Conservation (phyloP, 352 stramenopile genomes). For the Pythium rishiriense region DNA sequence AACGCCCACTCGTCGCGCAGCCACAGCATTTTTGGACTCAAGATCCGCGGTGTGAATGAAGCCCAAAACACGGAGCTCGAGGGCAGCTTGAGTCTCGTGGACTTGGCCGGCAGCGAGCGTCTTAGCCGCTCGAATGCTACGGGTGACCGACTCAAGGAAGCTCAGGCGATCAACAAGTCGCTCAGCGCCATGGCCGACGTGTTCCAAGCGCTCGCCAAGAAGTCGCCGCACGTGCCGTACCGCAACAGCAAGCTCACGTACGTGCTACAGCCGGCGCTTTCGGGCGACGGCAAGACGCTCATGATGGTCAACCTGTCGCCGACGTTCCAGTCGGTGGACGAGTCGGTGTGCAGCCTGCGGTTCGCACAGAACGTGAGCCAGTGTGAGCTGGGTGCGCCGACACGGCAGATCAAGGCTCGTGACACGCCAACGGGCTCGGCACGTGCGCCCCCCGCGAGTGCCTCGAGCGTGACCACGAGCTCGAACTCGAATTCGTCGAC, state of each 20-base stretch:
- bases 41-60: constrained; percentile 87
- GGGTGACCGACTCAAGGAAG: constrained; percentile 94
- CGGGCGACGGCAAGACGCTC: constrained; percentile 98
- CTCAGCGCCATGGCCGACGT: constrained; percentile 98
- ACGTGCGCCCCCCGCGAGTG: constrained; percentile 14
- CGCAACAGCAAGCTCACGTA: constrained; percentile 99
- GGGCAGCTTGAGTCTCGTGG: constrained; percentile 93
- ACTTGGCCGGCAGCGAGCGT: constrained; percentile 96
- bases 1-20: constrained; percentile 97
- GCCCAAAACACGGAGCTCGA: constrained; percentile 90
- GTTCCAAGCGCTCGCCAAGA: constrained; percentile 97
- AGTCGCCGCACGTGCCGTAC: constrained; percentile 96
- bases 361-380: constrained; percentile 98
- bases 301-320: constrained; percentile 99
- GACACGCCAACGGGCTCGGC: constrained; percentile 16
- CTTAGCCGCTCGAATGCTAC: constrained; percentile 92
- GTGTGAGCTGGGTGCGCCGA: constrained; percentile 96
- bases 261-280: constrained; percentile 97
- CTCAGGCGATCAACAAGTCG: constrained; percentile 99
- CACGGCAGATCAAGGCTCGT: constrained; percentile 80
- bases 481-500: neutral
- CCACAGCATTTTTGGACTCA: constrained; percentile 98
- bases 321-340: constrained; percentile 92
- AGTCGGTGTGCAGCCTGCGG: constrained; percentile 98
- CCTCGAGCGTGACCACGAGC: neutral